Evolutionary conservation across 352 stramenopile species (phyloP), one percentile per base, ranked within the genome.

Genomic region (Halophytophthora polymorphica): DNA sequence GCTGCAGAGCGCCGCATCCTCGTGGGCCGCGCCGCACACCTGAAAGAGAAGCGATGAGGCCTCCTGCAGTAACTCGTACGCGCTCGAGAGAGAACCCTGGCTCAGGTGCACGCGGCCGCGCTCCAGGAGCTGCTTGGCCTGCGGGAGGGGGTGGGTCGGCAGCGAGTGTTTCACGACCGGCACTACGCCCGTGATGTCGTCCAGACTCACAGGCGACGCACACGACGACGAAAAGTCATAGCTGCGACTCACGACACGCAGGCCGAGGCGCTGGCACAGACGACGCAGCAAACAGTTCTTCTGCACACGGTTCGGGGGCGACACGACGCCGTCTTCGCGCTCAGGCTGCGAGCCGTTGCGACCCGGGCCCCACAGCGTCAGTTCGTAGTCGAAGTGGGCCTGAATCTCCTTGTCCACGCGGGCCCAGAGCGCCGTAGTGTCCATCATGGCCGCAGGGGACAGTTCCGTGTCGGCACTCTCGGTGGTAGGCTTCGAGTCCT

Each of bases 101-200:
- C 67, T 81, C 37, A 98, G 64, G 53, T 95, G 73, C 45, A 90
- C 50, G 40, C 96, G 83, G 5, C 86, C 95, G 48, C 82, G 73
- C 59, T 98, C 95, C 38, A 96, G 54, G 18, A 96, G 70, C 48
- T 95, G 71, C 58, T 90, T 88, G 13, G 86, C 86, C 38, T 92
- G 79, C 15, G 55, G 41, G 17, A 96, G 71, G 31, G 86, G 82
- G 48, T 93, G 84, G 1, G 72, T 58, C 34, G 94, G 88, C 22
- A 93, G 54, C 47, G 80, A 89, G 51, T 96, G 79, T 73, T 98
- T 99, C 21, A 98, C 90, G 19, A 98, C 75, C 10, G 96, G 95
- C 42, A 98, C 77, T 54, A 98, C 76, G 25, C 92, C 93, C 40
- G 92, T 81, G 46, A 99, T 85, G 60, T 99, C 94, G 15, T 86